Percentiles rank a stretch among this genome's conserved stretches.
These are phyloP conservation scores for Alternaria angustiovoidea DNA, from an alignment of 2,329 filamentous ascomycete genomes.

Conservation along the genomic window DNA sequence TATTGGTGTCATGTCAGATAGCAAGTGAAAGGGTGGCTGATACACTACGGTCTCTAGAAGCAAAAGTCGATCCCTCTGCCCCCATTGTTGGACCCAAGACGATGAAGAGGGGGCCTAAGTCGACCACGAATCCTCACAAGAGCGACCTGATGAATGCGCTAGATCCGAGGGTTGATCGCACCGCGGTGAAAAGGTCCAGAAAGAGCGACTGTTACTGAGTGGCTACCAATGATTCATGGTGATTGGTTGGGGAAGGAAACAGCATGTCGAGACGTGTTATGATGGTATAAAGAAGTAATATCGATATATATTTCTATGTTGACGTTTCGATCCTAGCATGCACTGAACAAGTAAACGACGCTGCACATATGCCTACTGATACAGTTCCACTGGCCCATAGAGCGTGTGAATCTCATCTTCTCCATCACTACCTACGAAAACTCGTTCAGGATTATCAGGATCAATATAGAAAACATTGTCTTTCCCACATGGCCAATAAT, in stretches of 20 bases:
- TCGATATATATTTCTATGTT: neutral
- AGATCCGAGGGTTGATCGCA: conserved; percentile 26
- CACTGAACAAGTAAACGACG: too few relatives aligned
- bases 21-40: neutral
- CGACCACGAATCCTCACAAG: conserved; percentile 17
- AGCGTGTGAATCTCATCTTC: too few relatives aligned
- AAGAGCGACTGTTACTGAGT: neutral
- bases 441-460: too few relatives aligned
- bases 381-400: too few relatives aligned
- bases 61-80: neutral
- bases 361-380: too few relatives aligned
- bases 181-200: conserved; percentile 9
- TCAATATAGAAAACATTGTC: too few relatives aligned
- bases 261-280: accelerated
- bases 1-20: neutral
- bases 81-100: neutral
- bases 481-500: too few relatives aligned
- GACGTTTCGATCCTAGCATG: too few relatives aligned
- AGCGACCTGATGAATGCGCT: conserved; percentile 25
- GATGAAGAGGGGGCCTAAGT: neutral
- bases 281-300: neutral
- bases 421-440: too few relatives aligned
- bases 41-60: conserved; percentile 21
- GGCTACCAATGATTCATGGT: neutral
- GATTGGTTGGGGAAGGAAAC: neutral